These are phyloP conservation scores for Copromyces sp. DNA, from an alignment of 495 filamentous ascomycete species.

Conservation along the genomic window DNA sequence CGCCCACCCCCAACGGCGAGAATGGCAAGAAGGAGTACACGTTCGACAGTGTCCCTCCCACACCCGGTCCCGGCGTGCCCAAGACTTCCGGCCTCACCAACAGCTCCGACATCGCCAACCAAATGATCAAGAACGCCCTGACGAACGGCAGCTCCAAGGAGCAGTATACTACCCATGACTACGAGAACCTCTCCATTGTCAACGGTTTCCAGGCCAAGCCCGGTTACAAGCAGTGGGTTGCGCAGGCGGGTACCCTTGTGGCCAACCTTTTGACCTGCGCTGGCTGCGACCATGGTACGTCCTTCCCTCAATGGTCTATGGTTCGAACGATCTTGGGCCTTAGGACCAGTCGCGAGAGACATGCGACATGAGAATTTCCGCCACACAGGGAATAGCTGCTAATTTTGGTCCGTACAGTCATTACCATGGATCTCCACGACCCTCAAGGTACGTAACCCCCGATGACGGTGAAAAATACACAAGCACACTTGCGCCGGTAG, in stretches of 20 bases:
- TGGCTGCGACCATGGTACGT: slow-evolving; percentile 73
- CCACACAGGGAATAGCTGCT: slow-evolving; percentile 4
- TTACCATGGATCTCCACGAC: slow-evolving; percentile 96
- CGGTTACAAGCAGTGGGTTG: slow-evolving; percentile 96
- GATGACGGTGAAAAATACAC: slow-evolving; percentile 47
- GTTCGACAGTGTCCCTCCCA: slow-evolving; percentile 72
- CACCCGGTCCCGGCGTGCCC: slow-evolving; percentile 60
- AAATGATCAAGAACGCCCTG: slow-evolving; percentile 39
- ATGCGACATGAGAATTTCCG: neutral
- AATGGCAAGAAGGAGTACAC: slow-evolving; percentile 32
- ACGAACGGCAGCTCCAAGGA: slow-evolving; percentile 4
- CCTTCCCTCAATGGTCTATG: neutral
- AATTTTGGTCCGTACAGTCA: slow-evolving; percentile 38
- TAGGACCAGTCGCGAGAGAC: neutral
- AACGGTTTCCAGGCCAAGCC: slow-evolving; percentile 64
- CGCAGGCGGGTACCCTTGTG: slow-evolving; percentile 88
- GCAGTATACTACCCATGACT: slow-evolving; percentile 44
- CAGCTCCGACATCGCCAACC: slow-evolving; percentile 55
- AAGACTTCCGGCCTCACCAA: slow-evolving; percentile 52
- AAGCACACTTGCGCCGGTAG: slow-evolving; percentile 74
- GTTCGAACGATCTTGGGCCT: neutral
- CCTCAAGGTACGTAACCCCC: slow-evolving; percentile 59
- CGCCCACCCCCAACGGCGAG: slow-evolving; percentile 30
- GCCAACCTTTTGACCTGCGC: slow-evolving; percentile 91
- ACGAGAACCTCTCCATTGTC: slow-evolving; percentile 42